Evolutionary conservation across 148 eudicot species (phyloP).

Genomic region (Agrostemma githago): DNA sequence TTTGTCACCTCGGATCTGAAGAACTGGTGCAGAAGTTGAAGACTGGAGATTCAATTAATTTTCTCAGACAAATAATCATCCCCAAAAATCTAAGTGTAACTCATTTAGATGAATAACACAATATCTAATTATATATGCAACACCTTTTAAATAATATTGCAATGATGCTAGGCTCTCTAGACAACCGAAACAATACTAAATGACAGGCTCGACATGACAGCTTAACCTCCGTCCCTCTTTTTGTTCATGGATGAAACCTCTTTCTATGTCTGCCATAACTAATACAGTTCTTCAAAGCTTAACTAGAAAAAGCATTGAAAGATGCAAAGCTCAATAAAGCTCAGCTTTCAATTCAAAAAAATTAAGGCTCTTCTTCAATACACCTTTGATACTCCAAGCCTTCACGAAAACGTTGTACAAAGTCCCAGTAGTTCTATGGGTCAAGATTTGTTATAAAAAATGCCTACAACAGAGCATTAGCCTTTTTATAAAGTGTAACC

Average conservation of each 20-base stretch:
- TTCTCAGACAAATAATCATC: not conserved
- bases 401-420: conserved; percentile 50
- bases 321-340: conserved; percentile 10
- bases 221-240: not conserved
- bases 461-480: conserved; percentile 42
- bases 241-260: not conserved
- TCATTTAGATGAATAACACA: not conserved
- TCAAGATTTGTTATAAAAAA: conserved; percentile 79
- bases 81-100: not conserved
- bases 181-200: not conserved
- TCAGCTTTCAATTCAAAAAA: too few relatives aligned
- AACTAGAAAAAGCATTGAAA: not conserved
- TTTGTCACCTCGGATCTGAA: not conserved
- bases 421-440: conserved; percentile 73
- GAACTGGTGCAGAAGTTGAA: not conserved
- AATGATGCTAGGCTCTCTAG: not conserved
- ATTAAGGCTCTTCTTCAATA: conserved; percentile 15
- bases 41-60: not conserved
- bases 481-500: conserved; percentile 9
- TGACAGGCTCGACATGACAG: not conserved
- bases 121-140: not conserved
- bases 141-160: not conserved
- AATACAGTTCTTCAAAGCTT: not conserved
- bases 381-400: conserved; percentile 84
- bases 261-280: not conserved